phyloP scores from a whole-genome alignment of 331 rosid species.

The Spiraea crenata region DNA sequence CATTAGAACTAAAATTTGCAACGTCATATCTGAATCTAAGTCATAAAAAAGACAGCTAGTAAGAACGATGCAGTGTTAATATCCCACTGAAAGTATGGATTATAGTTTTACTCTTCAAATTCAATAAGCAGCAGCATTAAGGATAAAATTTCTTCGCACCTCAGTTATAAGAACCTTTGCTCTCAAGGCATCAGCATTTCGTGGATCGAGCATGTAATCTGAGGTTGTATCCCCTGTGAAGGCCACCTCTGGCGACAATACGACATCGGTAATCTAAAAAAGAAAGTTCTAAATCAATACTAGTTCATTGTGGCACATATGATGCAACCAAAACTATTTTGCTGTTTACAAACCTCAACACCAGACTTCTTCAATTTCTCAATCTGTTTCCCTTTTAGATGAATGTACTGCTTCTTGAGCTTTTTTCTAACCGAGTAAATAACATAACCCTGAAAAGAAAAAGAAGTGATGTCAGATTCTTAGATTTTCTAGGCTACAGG shows the following conservation, averaged over 20 bases:
- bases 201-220: conserved; percentile 90
- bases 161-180: conserved; percentile 97
- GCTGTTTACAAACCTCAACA: conserved; percentile 65
- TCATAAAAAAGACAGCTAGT: background rate
- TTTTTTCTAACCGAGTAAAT: conserved; percentile 88
- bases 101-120: background rate
- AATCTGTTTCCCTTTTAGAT: conserved; percentile 89
- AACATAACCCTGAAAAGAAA: conserved; percentile 76
- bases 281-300: conserved; percentile 24
- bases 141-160: conserved; percentile 37
- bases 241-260: conserved; percentile 95
- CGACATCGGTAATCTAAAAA: conserved; percentile 75
- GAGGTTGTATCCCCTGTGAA: conserved; percentile 94
- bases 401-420: conserved; percentile 82
- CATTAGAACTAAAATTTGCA: background rate
- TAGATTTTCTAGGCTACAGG: background rate
- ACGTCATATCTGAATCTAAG: background rate
- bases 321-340: conserved; percentile 15
- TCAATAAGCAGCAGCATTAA: background rate
- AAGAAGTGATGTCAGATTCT: background rate
- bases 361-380: conserved; percentile 93
- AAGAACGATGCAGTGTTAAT: background rate
- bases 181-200: conserved; percentile 92
- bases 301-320: conserved; percentile 4
- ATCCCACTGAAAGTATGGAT: background rate